Conservation (phyloP, 345 rosid species). For the Gossypium anomalum region DNA sequence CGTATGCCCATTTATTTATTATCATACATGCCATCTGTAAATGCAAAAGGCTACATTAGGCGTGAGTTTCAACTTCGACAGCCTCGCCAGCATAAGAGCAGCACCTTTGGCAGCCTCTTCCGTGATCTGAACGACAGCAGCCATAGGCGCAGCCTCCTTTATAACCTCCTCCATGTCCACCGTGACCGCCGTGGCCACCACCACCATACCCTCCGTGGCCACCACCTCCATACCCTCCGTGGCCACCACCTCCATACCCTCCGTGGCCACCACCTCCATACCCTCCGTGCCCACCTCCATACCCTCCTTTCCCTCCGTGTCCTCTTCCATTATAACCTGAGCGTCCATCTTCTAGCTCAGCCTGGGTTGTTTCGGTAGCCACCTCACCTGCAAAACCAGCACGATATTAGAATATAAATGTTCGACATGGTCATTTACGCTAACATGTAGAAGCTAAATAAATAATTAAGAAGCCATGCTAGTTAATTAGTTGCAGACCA, state of each 20-base stretch:
- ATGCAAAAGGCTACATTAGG: not conserved
- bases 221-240: not conserved
- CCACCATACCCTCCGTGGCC: not conserved
- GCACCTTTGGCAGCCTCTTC: conserved; percentile 18
- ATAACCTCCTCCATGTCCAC: not conserved
- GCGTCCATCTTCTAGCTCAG: not conserved
- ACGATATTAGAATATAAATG: not conserved
- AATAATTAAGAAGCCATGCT: too few relatives aligned
- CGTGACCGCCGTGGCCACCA: not conserved
- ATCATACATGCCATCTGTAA: not conserved
- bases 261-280: not conserved
- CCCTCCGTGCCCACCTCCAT: not conserved
- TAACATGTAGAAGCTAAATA: not conserved
- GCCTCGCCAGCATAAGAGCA: conserved; percentile 18
- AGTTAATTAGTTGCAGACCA: not conserved
- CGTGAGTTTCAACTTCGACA: not conserved
- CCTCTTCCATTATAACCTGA: not conserved
- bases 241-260: not conserved
- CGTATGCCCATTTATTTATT: not conserved
- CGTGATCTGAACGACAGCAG: conserved; percentile 10
- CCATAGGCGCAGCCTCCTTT: conserved; percentile 7
- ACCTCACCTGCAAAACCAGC: conserved; percentile 8
- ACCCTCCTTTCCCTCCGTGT: not conserved
- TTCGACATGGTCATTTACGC: not conserved
- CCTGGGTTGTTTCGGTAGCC: conserved; percentile 1